These are phyloP conservation scores for Phytophthora cactorum DNA, from an alignment of 352 stramenopile genomes.

Conservation along the genomic window DNA sequence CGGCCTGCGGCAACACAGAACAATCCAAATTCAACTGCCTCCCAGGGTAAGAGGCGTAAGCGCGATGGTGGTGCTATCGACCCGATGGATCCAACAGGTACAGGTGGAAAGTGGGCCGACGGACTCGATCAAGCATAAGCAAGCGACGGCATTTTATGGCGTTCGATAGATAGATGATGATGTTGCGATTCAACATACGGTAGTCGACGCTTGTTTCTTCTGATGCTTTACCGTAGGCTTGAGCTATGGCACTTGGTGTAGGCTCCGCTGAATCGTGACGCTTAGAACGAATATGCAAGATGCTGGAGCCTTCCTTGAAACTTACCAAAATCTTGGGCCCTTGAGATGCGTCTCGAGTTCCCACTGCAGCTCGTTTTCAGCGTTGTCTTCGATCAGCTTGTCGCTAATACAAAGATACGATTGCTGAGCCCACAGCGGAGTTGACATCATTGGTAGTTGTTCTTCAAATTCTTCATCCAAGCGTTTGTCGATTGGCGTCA, in stretches of 20 bases:
- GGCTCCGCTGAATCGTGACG: background rate
- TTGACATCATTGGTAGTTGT: background rate
- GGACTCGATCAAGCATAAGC: conserved; percentile 22
- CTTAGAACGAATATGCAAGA: background rate
- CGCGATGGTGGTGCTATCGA: conserved; percentile 20
- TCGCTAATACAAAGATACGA: background rate
- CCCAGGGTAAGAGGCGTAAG: conserved; percentile 23
- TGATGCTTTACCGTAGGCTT: background rate
- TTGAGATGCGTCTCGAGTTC: background rate
- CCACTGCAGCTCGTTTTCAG: background rate
- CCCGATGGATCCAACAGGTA: conserved; percentile 32
- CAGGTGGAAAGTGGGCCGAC: conserved; percentile 35
- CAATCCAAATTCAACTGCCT: background rate
- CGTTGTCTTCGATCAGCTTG: background rate
- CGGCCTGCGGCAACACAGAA: conserved; percentile 3
- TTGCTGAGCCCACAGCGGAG: background rate
- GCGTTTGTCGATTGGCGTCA: conserved; percentile 9
- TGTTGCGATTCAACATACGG: background rate
- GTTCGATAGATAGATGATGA: background rate
- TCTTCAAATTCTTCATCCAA: conserved; percentile 18
- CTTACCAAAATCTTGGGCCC: background rate
- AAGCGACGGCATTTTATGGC: too few relatives aligned
- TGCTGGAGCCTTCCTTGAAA: background rate
- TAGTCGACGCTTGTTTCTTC: background rate
- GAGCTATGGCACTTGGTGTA: background rate